These are phyloP conservation scores for Gracilariopsis chorda DNA, from an alignment of 23 red algal species.

Conservation along the genomic window DNA sequence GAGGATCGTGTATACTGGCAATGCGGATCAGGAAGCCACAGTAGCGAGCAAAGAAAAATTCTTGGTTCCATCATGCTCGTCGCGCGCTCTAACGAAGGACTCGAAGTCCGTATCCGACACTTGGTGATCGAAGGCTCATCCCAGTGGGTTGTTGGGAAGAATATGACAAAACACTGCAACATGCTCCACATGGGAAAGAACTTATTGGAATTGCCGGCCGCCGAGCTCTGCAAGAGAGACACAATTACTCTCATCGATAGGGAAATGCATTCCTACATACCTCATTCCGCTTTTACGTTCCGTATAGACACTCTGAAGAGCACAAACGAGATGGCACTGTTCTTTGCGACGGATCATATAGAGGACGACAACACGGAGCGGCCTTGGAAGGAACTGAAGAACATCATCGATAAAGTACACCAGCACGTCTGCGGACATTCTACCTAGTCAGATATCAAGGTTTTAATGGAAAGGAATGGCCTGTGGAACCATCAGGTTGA, in stretches of 20 bases:
- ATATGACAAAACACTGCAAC: background rate
- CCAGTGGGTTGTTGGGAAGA: background rate
- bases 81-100: background rate
- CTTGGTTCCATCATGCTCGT: background rate
- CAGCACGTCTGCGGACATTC: constrained; percentile 22
- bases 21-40: background rate
- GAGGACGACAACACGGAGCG: background rate
- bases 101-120: background rate
- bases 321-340: background rate
- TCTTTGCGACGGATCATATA: constrained; percentile 25
- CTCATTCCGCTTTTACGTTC: background rate
- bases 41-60: background rate
- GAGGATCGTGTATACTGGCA: background rate
- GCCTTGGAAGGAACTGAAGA: background rate
- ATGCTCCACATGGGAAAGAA: background rate
- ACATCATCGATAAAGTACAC: constrained; percentile 12
- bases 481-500: background rate
- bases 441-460: background rate
- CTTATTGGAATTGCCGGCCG: background rate
- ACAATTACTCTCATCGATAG: background rate
- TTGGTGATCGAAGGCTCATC: background rate
- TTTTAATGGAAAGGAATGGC: background rate
- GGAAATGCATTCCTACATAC: background rate
- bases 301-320: background rate
- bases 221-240: background rate